A percentile compares a stretch with the other conserved stretches of the same genome.
Conservation (phyloP, 1,284 basidiomycete genomes). For the Meira nashicola region DNA sequence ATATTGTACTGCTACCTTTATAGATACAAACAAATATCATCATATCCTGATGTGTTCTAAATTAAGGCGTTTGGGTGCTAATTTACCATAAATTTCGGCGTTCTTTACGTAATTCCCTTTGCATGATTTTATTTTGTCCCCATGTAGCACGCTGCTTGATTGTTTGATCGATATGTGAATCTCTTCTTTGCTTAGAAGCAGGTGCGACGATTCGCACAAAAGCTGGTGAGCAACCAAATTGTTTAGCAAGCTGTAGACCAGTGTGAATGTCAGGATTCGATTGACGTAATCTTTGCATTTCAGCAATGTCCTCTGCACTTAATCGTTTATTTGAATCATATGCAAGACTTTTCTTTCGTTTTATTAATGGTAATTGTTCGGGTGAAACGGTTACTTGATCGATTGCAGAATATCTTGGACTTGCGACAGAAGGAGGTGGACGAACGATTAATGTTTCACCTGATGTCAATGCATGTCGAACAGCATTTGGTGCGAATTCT, state of each 20-base stretch:
- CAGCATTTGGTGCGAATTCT: slow-evolving; percentile 27
- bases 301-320: slow-evolving; percentile 31
- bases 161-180: slow-evolving; percentile 25
- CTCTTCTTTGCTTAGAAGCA: slow-evolving; percentile 26
- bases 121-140: slow-evolving; percentile 39
- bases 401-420: neutral
- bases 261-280: slow-evolving; percentile 35
- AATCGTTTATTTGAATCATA: slow-evolving; percentile 10
- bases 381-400: neutral
- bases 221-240: slow-evolving; percentile 37
- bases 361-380: neutral
- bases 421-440: slow-evolving; percentile 27
- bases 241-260: slow-evolving; percentile 29
- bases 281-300: slow-evolving; percentile 36
- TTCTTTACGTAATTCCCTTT: slow-evolving; percentile 14
- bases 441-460: slow-evolving; percentile 49
- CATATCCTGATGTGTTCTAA: neutral
- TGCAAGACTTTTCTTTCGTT: neutral
- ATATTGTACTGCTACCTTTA: neutral
- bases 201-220: slow-evolving; percentile 48
- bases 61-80: neutral
- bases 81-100: slow-evolving; percentile 17
- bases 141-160: slow-evolving; percentile 27
- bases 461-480: slow-evolving; percentile 28
- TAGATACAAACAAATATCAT: neutral